Evolutionary conservation across 768 basidiomycete species (phyloP).

Genomic region (Rhizopogon vesiculosus): DNA sequence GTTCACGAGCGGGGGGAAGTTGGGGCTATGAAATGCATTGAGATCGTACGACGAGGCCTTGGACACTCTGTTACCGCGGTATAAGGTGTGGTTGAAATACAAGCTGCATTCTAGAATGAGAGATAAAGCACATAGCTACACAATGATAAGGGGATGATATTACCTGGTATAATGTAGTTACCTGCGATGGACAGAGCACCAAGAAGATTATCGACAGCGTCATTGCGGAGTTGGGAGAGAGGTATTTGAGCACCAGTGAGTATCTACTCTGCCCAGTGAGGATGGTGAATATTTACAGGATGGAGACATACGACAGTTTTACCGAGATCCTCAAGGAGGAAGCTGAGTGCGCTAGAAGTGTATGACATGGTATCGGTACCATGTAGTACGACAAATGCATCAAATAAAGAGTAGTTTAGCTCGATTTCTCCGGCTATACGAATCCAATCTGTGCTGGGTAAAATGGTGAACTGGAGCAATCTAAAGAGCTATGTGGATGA

Average conservation of each 20-base stretch:
- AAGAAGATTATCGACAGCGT: slow-evolving; percentile 90
- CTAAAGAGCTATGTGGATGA: not conserved
- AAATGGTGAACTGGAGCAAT: slow-evolving; percentile 2
- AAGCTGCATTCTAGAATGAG: slow-evolving; percentile 65
- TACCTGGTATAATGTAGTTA: slow-evolving; percentile 88
- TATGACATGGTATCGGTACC: slow-evolving; percentile 94
- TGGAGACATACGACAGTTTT: slow-evolving; percentile 69
- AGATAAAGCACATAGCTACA: not conserved
- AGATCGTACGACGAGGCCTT: slow-evolving; percentile 81
- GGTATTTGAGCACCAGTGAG: slow-evolving; percentile 94
- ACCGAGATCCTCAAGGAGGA: slow-evolving; percentile 88
- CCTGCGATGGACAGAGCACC: slow-evolving; percentile 88
- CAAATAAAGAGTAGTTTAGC: slow-evolving; percentile 80
- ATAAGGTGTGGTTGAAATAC: slow-evolving; percentile 88
- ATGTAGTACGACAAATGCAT: slow-evolving; percentile 88
- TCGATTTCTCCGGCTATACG: slow-evolving; percentile 90
- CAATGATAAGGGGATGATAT: not conserved
- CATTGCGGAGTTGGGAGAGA: slow-evolving; percentile 85
- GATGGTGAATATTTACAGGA: not conserved
- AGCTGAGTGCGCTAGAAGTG: slow-evolving; percentile 84
- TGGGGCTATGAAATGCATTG: slow-evolving; percentile 81
- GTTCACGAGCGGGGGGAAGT: slow-evolving; percentile 77
- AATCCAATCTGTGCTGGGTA: slow-evolving; percentile 67
- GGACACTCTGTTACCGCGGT: slow-evolving; percentile 80
- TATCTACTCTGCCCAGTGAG: slow-evolving; percentile 45